Base-by-base conservation (phyloP, 306 rosid species). In the Vicia villosa region DNA sequence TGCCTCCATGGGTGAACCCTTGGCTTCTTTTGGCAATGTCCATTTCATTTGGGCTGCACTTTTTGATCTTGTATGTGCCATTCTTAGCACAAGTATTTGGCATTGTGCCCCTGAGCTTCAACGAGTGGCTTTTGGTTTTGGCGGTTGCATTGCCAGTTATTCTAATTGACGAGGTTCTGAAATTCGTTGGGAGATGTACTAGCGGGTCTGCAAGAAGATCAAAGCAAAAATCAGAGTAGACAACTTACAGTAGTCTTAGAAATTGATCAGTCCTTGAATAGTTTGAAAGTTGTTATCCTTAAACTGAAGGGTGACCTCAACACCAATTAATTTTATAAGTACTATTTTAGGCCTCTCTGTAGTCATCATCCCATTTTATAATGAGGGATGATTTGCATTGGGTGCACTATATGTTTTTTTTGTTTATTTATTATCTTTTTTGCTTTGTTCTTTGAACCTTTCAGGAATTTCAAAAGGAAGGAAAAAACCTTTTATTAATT, bases 1-100 rank as follows among this genome's bases (percentile, higher is more conserved):
- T 93, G 98, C 98, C 97, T 28, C 98, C 97, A 3, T 93, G 98
- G 98, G 91, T 90, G 41, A 93, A 93, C 76, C 97, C 98, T 2
- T 93, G 90, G 90, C 98, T 93, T 69, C 97, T 93, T 70, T 49
- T 93, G 68, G 97, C 98, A 56, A 93, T 93, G 97, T 88, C 96
- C 3, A 68, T 93, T 57, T 93, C 98, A 42, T 93, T 93, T 58
- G 91, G 86, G 58, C 34, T 90, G 83, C 98, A 93, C 86, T 90
- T 93, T 63, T 14, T 93, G 81, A 88, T 93, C 50, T 83, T 93
- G 66, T 93, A 93, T 9, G 97, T 93, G 66, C 97, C 98, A 10
- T 93, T 93, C 91, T 79, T 93, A 1, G 94, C 98, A 0, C 80
- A 80, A 61, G 84, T 90, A 17, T 93, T 93, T 11, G 82, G 94